Conservation (phyloP, 345 rosid species). For the Lepidium didymum region DNA sequence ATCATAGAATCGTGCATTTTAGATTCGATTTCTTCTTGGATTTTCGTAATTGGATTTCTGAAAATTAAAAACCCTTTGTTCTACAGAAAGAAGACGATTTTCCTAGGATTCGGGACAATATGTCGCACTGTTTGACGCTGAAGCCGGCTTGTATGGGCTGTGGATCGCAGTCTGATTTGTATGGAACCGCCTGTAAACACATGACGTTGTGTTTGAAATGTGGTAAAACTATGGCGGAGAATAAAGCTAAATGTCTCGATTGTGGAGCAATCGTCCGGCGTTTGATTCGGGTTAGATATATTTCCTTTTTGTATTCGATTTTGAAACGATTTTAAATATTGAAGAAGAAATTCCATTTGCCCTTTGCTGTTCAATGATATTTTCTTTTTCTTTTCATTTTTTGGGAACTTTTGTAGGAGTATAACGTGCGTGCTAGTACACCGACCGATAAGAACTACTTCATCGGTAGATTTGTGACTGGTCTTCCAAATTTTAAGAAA, state of each 20-base stretch:
- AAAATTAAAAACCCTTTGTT: too few relatives aligned
- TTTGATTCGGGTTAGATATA: constrained; percentile 58
- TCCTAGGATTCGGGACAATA: neutral
- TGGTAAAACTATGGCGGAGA: constrained; percentile 92
- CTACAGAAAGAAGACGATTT: neutral
- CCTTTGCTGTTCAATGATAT: neutral
- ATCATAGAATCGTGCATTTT: too few relatives aligned
- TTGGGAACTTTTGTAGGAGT: constrained; percentile 43
- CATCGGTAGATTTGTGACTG: constrained; percentile 76
- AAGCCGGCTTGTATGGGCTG: constrained; percentile 78
- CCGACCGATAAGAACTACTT: constrained; percentile 73
- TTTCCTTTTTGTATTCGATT: neutral
- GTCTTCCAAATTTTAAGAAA: constrained; percentile 81
- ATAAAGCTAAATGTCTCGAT: constrained; percentile 58
- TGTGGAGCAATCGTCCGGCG: constrained; percentile 72
- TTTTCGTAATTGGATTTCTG: too few relatives aligned
- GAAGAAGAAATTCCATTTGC: neutral
- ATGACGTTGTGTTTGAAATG: constrained; percentile 84
- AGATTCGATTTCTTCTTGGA: too few relatives aligned
- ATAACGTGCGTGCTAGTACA: constrained; percentile 63
- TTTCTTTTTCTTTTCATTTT: too few relatives aligned
- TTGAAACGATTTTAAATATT: neutral
- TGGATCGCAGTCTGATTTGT: constrained; percentile 59
- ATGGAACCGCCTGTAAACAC: constrained; percentile 92
- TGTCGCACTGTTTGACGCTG: constrained; percentile 70